Evolutionary conservation across 371 early-diverging fungal species (phyloP).

Genomic region (Saksenaea oblongispora): DNA sequence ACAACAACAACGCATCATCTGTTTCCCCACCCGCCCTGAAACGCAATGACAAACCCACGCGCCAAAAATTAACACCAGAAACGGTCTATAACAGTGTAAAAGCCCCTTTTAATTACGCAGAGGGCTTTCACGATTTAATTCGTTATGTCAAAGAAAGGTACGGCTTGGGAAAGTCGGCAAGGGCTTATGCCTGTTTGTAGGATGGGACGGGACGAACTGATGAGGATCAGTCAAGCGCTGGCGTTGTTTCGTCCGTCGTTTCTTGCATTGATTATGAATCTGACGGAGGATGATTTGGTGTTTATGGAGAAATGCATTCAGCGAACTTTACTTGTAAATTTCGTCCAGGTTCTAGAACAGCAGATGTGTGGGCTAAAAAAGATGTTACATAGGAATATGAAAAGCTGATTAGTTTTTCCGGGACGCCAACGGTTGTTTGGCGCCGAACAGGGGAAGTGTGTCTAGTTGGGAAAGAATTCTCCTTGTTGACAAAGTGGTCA

Average conservation of each 20-base stretch:
- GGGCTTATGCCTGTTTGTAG: constrained; percentile 34
- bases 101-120: constrained; percentile 83
- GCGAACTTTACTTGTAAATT: constrained; percentile 75
- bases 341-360: neutral
- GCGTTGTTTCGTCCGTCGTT: constrained; percentile 89
- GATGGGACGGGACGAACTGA: constrained; percentile 83
- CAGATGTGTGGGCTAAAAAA: neutral
- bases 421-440: constrained; percentile 96
- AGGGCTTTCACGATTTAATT: constrained; percentile 86
- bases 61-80: constrained; percentile 50
- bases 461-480: constrained; percentile 90
- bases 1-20: neutral
- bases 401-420: constrained; percentile 86
- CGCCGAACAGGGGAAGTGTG: constrained; percentile 91
- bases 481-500: constrained; percentile 84
- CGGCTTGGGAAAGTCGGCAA: constrained; percentile 5
- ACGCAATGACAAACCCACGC: constrained; percentile 6
- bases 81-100: constrained; percentile 76
- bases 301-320: constrained; percentile 92
- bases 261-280: constrained; percentile 86
- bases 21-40: constrained; percentile 4
- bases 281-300: constrained; percentile 86
- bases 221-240: constrained; percentile 85
- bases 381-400: constrained; percentile 73
- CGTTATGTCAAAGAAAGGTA: constrained; percentile 78